Base-by-base conservation (phyloP, 2,329 filamentous ascomycete species). In the Hypomyces perniciosus region DNA sequence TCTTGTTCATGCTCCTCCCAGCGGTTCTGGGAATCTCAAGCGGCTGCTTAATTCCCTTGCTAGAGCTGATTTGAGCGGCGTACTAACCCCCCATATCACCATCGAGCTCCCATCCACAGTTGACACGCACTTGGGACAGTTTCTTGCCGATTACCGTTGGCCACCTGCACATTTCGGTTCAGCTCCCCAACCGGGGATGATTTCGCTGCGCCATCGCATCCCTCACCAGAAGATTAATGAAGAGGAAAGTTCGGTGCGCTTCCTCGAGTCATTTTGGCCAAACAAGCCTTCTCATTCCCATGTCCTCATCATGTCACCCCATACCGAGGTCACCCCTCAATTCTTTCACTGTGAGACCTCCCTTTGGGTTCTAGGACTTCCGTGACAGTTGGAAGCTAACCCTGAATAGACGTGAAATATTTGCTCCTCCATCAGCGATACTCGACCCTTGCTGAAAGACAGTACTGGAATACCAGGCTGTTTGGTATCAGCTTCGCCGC, bases 181-280 rank as follows among this genome's bases (percentile, higher is more conserved):
- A n/a, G 63, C 69, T 45, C 73, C 65, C 26, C 68, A 69, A 54
- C 67, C 71, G n/a, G 76, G 72, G 45, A 74, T 77, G 63, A 69
- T 96, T 12, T 85, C 83, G 1, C 70, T 97, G 13, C 83, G 87
- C 28, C 89, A 88, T 56, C 85, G 89, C 30, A 84, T 96, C 40
- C 73, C 80, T 8, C 75, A 74, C 35, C 72, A 78, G 44, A 74
- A 73, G 43, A 62, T 85, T 55, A 82, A 75, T 5, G 77, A 86
- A 40, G 82, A 87, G 56, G 85, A 91, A 58, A 84, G 85, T 50
- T 84, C 89, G 0, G 74, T 85, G 12, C 83, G 85, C 27, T 88
- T 92, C 52, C 71, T 96, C 5, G 91, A 97, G 70, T 86, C 88
- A 0, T 96, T 95, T 66, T 97, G 90, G 77, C 91, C 93, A 2